Percentiles rank a stretch among this genome's conserved stretches.
Conservation (phyloP, 768 basidiomycete genomes). For the Clathrus columnatus region DNA sequence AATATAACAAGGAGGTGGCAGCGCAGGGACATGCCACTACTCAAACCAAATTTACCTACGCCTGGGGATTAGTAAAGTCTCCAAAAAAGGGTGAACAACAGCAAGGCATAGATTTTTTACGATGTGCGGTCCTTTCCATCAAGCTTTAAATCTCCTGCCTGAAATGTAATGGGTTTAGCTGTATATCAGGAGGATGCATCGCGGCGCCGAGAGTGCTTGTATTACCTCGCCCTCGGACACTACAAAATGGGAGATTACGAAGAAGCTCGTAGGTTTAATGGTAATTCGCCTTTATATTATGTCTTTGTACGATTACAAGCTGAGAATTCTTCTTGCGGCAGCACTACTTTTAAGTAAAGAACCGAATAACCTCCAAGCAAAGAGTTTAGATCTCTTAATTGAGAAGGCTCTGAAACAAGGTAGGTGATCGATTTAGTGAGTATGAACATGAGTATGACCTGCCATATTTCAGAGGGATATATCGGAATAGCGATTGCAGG, state of each 20-base stretch:
- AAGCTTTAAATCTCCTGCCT: slow-evolving; percentile 1
- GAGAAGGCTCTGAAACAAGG: slow-evolving; percentile 80
- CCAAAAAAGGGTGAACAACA: slow-evolving; percentile 77
- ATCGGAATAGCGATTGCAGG: slow-evolving; percentile 96
- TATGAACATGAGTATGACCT: neutral
- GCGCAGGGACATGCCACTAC: slow-evolving; percentile 75
- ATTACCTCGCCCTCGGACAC: slow-evolving; percentile 92
- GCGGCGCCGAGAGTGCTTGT: slow-evolving; percentile 88
- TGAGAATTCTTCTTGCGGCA: slow-evolving; percentile 22
- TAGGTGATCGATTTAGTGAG: slow-evolving; percentile 31
- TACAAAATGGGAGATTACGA: slow-evolving; percentile 96
- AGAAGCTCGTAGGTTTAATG: slow-evolving; percentile 87
- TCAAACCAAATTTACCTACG: slow-evolving; percentile 96
- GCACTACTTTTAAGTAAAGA: slow-evolving; percentile 85
- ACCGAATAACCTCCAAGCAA: slow-evolving; percentile 87
- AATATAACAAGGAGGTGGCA: slow-evolving; percentile 82
- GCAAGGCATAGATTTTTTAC: slow-evolving; percentile 83
- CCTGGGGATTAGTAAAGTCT: slow-evolving; percentile 95
- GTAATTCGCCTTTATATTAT: slow-evolving; percentile 39
- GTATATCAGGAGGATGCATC: slow-evolving; percentile 84
- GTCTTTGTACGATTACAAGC: neutral
- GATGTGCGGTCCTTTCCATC: slow-evolving; percentile 44
- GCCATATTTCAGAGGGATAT: slow-evolving; percentile 69
- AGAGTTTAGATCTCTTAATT: slow-evolving; percentile 76
- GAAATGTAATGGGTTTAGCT: slow-evolving; percentile 38